Conservation (phyloP, 768 basidiomycete genomes). For the Leccinum pellstonianum region DNA sequence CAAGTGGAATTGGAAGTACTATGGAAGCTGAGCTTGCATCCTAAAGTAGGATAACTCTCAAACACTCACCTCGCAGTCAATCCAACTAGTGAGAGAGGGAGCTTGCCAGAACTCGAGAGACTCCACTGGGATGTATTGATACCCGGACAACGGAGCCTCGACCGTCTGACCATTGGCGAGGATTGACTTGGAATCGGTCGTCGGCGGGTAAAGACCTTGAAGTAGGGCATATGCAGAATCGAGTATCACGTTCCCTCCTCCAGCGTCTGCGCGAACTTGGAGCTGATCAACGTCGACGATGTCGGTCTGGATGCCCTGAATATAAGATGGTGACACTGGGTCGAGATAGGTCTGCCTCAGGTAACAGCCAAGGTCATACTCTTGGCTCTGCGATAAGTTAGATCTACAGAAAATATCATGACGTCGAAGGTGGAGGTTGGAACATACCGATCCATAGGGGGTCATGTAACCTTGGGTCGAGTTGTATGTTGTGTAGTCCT, state of each 20-base stretch:
- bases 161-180: constrained; percentile 75
- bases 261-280: constrained; percentile 74
- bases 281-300: constrained; percentile 69
- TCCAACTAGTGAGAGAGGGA: constrained; percentile 80
- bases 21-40: neutral
- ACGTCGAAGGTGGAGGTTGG: neutral
- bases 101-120: constrained; percentile 55
- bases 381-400: constrained; percentile 38
- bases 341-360: constrained; percentile 66
- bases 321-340: constrained; percentile 59
- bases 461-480: constrained; percentile 64
- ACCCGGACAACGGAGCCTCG: constrained; percentile 74
- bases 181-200: constrained; percentile 55
- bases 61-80: constrained; percentile 47
- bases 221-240: constrained; percentile 81
- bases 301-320: constrained; percentile 62
- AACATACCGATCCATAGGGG: constrained; percentile 66
- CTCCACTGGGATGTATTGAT: constrained; percentile 72
- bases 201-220: constrained; percentile 84
- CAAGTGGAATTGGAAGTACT: constrained; percentile 32
- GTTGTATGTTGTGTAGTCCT: constrained; percentile 71
- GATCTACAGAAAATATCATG: neutral
- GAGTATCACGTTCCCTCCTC: constrained; percentile 76
- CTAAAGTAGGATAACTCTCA: neutral
- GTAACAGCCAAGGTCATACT: constrained; percentile 56